These are phyloP conservation scores for Quillaja saponaria DNA, from an alignment of 306 rosid species.

Conservation along the genomic window DNA sequence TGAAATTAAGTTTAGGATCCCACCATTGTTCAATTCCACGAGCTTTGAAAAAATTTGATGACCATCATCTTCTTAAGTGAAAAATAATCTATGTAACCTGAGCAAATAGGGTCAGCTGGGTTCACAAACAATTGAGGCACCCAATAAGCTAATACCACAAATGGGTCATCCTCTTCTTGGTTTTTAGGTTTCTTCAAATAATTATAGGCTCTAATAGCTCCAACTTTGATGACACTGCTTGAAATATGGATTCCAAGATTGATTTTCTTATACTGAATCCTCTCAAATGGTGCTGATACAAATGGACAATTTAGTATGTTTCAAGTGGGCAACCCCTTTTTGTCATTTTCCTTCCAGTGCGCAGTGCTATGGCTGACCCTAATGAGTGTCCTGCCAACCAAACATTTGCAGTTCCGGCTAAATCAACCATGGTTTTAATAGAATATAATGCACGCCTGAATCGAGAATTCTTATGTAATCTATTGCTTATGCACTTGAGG, in stretches of 20 bases:
- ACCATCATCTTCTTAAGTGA: conserved; percentile 31
- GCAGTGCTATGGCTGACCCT: conserved; percentile 36
- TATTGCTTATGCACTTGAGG: background rate
- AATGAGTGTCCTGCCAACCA: conserved; percentile 47
- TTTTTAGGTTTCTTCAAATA: no score
- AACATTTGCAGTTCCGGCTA: conserved; percentile 18
- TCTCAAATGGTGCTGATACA: conserved; percentile 23
- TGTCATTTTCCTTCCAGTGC: conserved; percentile 28
- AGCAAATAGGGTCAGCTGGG: conserved; percentile 27
- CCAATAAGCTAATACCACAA: conserved; percentile 22
- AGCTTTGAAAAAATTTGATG: conserved; percentile 3
- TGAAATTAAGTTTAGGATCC: conserved; percentile 12
- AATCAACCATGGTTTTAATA: background rate
- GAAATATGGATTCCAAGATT: conserved; percentile 22
- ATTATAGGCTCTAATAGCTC: background rate
- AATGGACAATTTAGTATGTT: conserved; percentile 41
- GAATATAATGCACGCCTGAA: conserved; percentile 5
- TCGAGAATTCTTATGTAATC: conserved; percentile 10
- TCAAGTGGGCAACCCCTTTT: conserved; percentile 17
- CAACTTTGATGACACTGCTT: conserved; percentile 5
- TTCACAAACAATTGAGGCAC: conserved; percentile 37
- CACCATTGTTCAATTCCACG: conserved; percentile 40
- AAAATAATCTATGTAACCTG: conserved; percentile 38
- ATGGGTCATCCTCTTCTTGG: background rate
- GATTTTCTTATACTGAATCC: conserved; percentile 1